These are phyloP conservation scores for Coemansia sp. DNA, from an alignment of 192 early-diverging fungal genomes.

Conservation along the genomic window DNA sequence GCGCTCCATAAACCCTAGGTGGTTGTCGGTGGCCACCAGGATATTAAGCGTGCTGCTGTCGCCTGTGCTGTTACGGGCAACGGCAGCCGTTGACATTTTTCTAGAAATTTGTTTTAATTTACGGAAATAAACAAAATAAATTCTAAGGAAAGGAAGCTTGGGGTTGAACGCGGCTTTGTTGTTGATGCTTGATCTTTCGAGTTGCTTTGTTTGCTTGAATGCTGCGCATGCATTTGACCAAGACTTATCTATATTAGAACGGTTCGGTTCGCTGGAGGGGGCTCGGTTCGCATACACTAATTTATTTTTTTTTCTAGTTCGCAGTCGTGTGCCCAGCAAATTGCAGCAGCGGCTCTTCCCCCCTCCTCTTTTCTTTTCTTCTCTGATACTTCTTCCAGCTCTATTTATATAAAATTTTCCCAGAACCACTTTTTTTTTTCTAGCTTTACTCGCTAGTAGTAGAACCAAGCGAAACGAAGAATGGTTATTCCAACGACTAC, in stretches of 20 bases:
- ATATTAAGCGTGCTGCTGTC: conserved; percentile 49
- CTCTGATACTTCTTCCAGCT: not conserved
- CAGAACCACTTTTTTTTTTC: not conserved
- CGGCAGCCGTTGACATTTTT: not conserved
- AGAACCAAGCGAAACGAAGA: not conserved
- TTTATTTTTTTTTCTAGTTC: not conserved
- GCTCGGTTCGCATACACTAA: not conserved
- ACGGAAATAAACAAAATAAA: no score
- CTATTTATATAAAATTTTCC: not conserved
- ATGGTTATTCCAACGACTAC: conserved; percentile 22
- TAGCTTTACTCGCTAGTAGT: not conserved
- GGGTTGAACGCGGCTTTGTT: no score
- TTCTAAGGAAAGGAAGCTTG: no score
- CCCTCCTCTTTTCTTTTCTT: not conserved
- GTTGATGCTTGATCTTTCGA: no score
- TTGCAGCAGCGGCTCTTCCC: not conserved
- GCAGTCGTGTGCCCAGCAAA: no score
- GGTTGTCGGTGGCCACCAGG: conserved; percentile 92
- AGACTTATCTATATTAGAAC: not conserved
- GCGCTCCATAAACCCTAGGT: conserved; percentile 88
- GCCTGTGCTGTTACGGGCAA: not conserved
- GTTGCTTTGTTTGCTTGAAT: not conserved
- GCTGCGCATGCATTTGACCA: not conserved
- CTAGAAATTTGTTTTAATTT: no score
- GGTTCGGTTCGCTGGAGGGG: not conserved